These are phyloP conservation scores for Phlebiopsis flavidoalba DNA, from an alignment of 768 basidiomycete genomes.

Conservation along the genomic window DNA sequence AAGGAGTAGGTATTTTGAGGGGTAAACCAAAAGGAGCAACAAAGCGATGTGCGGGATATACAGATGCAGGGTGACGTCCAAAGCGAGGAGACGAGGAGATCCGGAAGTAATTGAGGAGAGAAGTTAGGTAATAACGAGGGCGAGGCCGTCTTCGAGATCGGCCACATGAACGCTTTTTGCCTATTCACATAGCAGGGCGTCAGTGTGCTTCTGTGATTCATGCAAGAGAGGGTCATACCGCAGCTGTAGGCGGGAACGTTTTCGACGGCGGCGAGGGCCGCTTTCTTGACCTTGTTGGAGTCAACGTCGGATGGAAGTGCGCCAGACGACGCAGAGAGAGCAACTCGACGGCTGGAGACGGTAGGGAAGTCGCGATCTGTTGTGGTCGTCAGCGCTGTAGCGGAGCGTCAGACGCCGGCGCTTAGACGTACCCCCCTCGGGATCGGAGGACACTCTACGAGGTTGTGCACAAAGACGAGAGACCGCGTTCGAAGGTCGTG, in stretches of 20 bases:
- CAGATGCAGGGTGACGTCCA: conserved; percentile 3
- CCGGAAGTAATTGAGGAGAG: background rate
- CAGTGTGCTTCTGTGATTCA: background rate
- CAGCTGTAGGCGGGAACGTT: conserved; percentile 35
- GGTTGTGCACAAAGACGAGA: conserved; percentile 58
- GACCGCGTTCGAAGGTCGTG: conserved; percentile 59
- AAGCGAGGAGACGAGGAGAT: background rate
- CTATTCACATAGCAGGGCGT: conserved; percentile 23
- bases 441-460: conserved; percentile 55
- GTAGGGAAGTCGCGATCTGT: conserved; percentile 60
- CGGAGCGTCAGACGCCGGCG: conserved; percentile 1
- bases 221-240: conserved; percentile 30
- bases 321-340: conserved; percentile 53
- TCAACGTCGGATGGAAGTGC: conserved; percentile 41
- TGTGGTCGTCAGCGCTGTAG: conserved; percentile 8
- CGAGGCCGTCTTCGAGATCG: conserved; percentile 46
- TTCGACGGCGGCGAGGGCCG: conserved; percentile 41
- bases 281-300: conserved; percentile 35
- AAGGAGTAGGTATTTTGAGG: background rate
- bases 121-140: conserved; percentile 49
- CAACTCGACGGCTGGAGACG: conserved; percentile 57
- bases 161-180: conserved; percentile 46
- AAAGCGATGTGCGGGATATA: conserved; percentile 4
- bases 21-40: background rate
- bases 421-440: conserved; percentile 46